Evolutionary conservation across 108 stramenopile species (phyloP).

Genomic region (Cyclostephanos invisitatus): DNA sequence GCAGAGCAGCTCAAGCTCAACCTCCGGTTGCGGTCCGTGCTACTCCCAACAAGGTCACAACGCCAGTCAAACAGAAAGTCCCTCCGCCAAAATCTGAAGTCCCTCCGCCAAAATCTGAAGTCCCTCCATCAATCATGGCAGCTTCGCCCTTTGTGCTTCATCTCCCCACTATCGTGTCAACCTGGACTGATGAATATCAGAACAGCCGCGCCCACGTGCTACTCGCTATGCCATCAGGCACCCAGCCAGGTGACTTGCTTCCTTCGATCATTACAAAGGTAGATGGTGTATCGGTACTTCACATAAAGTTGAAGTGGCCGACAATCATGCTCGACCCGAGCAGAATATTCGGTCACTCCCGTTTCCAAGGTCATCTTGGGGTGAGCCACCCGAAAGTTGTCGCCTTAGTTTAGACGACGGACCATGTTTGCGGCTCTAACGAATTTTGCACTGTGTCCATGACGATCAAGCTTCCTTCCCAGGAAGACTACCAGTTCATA

Average conservation of each 20-base stretch:
- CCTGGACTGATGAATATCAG: constrained; percentile 2
- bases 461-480: constrained; percentile 1
- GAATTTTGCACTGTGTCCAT: neutral
- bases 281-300: neutral
- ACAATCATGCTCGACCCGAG: neutral
- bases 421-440: neutral
- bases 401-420: neutral
- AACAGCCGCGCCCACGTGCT: constrained; percentile 2
- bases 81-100: neutral
- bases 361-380: neutral
- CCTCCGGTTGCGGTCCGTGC: constrained; percentile 1
- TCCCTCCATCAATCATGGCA: neutral
- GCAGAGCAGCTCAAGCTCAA: neutral
- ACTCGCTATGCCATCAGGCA: constrained; percentile 1
- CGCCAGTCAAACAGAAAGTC: neutral
- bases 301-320: constrained; percentile 1
- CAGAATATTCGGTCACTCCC: neutral
- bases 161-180: constrained; percentile 1
- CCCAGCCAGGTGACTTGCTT: neutral
- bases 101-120: neutral
- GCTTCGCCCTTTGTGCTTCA: neutral
- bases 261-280: neutral
- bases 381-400: neutral
- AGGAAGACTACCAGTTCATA: constrained; percentile 1
- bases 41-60: constrained; percentile 1